Base-by-base conservation (phyloP, 352 stramenopile genomes). In the Phytopythium montanum region DNA sequence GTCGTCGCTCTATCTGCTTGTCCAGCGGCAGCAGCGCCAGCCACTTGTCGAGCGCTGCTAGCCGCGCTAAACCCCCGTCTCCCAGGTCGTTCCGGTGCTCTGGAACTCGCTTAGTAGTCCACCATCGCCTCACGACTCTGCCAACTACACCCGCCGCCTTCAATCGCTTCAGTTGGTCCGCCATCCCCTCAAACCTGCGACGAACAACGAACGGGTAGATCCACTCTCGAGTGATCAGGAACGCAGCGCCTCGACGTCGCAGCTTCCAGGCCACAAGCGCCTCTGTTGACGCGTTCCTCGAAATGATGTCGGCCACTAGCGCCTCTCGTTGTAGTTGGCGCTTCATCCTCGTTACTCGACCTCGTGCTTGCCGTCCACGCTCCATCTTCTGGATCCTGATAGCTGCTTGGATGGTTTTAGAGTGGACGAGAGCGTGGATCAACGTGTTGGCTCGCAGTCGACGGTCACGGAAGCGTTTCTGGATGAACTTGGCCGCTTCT, bases 121-220 rank as follows among this genome's bases (percentile, higher is more conserved):
- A 78, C 72, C 72, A 81, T 0, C 23, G n/a, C 16, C 29, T 58
- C 3, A 76, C 64, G 13, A 39, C 26, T 6, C 54, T 49, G 3
- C 57, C 53, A 19, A 79, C 72, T 12, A 68, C 14, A 14, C 50
- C 56, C 1, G 49, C 62, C 5, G 73, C 73, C 14, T 57, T 48
- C 19, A 70, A 56, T 2, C 61, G 63, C 25, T 59, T 66, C 21
- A 76, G 50, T 7, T 71, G 64, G 4, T 25, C 29, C 7, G 65
- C 26, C 9, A 82, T 29, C n/a, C 34, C 45, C 0, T 66, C 59
- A 33, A 79, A 83, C 14, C 68, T 60, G 23, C 68, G 36, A 5
- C 71, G 64, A 26, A 87, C 48, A 16, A 73, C 61, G 49, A 74
- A 79, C 1, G 75, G 77, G 29, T 82, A 85, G 50, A 87, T 56